Evolutionary conservation across 805 yeast genomes (phyloP), one percentile per base, ranked within the genome.

Genomic region (Saccharomycopsis fibuligera): DNA sequence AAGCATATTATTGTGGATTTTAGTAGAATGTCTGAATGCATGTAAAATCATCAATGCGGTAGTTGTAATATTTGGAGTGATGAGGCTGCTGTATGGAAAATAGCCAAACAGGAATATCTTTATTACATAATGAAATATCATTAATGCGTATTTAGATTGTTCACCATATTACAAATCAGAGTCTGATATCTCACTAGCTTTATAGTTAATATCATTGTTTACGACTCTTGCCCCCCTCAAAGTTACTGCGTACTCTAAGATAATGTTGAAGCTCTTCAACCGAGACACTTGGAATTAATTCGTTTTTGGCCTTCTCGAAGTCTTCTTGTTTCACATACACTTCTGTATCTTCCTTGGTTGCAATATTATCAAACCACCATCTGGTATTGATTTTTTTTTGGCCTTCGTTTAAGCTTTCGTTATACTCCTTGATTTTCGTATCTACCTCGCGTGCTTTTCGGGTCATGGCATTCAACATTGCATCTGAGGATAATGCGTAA

Each of bases 401-500:
- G 3, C 72, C 70, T 3, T 58, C 58, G 3, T 53, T 59, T 30
- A 47, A 31, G 4, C 14, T 21, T 1, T 44, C 57, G 60, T 86
- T 88, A 56, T 72, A 79, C 24, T 57, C 53, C 31, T 68, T 66
- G 30, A 90, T 74, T 60, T 82, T 83, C 1, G 55, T 58, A 59
- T 93, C 98, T 14, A 85, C 88, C 31, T 74, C 78, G 6, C 72
- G 72, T 1, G 98, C 96, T 0, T 83, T 80, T 56, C 98, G 70
- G 1, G 93, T 86, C 97, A 93, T 91, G 1, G 98, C 96, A 64
- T 88, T 88, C 57, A 91, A 73, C 93, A 91, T 88, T 0, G 98
- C 86, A 65, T 93, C 98, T 0, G 96, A 85, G 61, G 97, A 88
- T 51, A 93, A 68, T 0, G 98, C 99, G 65, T 93, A 93, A 66